These are phyloP conservation scores for Talaromyces liani DNA, from an alignment of 495 filamentous ascomycete genomes.

Conservation along the genomic window DNA sequence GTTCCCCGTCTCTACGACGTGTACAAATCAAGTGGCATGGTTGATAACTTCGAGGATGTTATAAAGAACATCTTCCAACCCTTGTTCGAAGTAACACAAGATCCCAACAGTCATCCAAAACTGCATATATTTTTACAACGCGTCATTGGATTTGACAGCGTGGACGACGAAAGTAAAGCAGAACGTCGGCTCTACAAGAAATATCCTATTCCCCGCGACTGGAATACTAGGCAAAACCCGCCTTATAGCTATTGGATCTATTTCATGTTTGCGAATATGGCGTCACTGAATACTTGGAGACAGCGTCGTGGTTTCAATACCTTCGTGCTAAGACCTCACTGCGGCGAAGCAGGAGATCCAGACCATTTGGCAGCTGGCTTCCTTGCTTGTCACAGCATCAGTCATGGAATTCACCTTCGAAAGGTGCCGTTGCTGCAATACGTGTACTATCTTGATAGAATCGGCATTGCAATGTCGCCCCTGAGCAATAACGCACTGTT, in stretches of 20 bases:
- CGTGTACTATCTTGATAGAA: conserved; percentile 95
- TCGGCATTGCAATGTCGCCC: conserved; percentile 98
- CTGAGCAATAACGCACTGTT: conserved; percentile 97
- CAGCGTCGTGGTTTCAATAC: conserved; percentile 93
- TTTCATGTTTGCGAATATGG: conserved; percentile 90
- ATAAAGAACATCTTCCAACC: conserved; percentile 90
- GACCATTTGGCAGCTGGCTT: conserved; percentile 91
- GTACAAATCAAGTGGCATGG: conserved; percentile 79
- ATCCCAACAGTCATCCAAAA: conserved; percentile 81
- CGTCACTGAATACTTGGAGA: conserved; percentile 85
- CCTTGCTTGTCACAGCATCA: conserved; percentile 95
- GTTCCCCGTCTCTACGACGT: conserved; percentile 92
- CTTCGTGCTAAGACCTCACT: conserved; percentile 87
- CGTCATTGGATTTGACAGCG: conserved; percentile 94
- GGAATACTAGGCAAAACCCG: conserved; percentile 89
- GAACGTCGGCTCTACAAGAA: conserved; percentile 88
- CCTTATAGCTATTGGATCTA: conserved; percentile 99
- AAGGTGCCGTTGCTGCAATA: conserved; percentile 95
- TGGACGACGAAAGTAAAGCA: conserved; percentile 95
- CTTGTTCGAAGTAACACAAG: conserved; percentile 86
- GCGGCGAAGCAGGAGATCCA: conserved; percentile 92
- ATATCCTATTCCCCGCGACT: conserved; percentile 81
- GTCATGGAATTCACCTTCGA: conserved; percentile 83
- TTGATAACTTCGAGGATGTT: conserved; percentile 84
- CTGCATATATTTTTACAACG: conserved; percentile 91